These are phyloP conservation scores for Dendrocalamus latiflorus DNA, from an alignment of 202 grass and related monocot genomes.

Conservation along the genomic window DNA sequence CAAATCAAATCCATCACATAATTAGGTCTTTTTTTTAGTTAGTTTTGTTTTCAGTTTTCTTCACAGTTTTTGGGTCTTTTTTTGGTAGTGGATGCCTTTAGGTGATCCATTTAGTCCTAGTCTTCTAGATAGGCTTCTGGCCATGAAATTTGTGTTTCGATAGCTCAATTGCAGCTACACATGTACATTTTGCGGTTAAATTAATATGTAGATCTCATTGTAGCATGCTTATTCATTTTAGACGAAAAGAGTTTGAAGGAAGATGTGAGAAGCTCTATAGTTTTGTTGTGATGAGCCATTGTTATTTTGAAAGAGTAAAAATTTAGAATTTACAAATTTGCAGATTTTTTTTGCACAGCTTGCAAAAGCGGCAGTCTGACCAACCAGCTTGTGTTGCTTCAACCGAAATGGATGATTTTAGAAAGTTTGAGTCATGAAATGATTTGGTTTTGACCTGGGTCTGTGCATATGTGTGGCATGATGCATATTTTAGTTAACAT, in stretches of 20 bases:
- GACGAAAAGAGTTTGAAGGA: not conserved
- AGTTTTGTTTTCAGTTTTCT: not conserved
- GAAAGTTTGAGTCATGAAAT: no score
- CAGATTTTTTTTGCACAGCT: no score
- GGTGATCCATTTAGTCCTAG: constrained; percentile 16
- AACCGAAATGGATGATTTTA: no score
- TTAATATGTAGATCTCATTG: not conserved
- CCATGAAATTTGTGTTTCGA: not conserved
- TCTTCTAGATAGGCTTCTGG: not conserved
- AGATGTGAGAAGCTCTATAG: no score
- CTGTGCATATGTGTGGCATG: no score
- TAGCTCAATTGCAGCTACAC: constrained; percentile 15
- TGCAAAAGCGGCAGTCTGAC: no score
- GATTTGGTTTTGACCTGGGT: no score
- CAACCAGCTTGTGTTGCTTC: no score
- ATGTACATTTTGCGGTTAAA: constrained; percentile 22
- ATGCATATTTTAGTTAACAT: no score
- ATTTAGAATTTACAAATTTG: no score
- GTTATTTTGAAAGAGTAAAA: no score
- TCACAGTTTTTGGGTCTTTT: not conserved
- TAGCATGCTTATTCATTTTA: not conserved
- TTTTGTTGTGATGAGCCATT: no score
- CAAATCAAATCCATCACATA: constrained; percentile 44
- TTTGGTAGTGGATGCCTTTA: not conserved
- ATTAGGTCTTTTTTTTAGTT: not conserved